Base-by-base conservation (phyloP, 345 rosid species). In the Citrus reticulata region DNA sequence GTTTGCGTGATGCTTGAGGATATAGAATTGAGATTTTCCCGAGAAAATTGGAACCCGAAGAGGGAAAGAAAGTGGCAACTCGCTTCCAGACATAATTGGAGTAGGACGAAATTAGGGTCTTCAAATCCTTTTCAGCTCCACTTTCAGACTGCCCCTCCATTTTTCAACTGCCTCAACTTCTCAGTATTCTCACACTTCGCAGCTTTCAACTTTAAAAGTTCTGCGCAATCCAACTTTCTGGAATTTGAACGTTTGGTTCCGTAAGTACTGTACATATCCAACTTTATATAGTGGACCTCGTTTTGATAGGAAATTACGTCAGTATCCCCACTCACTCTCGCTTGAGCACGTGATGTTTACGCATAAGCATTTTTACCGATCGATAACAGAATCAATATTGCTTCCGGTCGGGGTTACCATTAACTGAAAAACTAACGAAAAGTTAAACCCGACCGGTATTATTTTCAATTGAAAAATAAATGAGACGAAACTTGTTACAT, bases 71-170 rank as follows among this genome's bases (percentile, higher is more conserved):
- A 66, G 89, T 29, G 83, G 89, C 16, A 29, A 91, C 69, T 10
- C 91, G 86, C 70, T 85, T 91, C 91, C 89, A 80, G 9, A 91
- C 6, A 77, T 86, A 86, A 68, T 34, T 75, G 68, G 93, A 88
- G 79, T 91, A 91, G 22, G 89, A 65, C 5, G 95, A 89, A 76
- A 81, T 68, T 69, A 90, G 78, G 72, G 84, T 55, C 81, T 80
- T 77, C 35, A 86, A 16, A 10, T 82, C 75, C 9, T 74, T 83
- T 35, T 70, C 80, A 1, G 82, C 82, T 64, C 78, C 68, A 19
- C 32, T 40, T 35, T 61, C 82, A 14, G 84, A 76, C 49, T 42
- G 72, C 42, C 74, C 83, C 51, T 86, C 91, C 91, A 88, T 88
- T 16, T 76, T 64, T 19, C 65, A 42, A 29, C 35, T 8, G 40